Evolutionary conservation across 208 protist genomes (phyloP).

Genomic region (Trichomonas gallinae): DNA sequence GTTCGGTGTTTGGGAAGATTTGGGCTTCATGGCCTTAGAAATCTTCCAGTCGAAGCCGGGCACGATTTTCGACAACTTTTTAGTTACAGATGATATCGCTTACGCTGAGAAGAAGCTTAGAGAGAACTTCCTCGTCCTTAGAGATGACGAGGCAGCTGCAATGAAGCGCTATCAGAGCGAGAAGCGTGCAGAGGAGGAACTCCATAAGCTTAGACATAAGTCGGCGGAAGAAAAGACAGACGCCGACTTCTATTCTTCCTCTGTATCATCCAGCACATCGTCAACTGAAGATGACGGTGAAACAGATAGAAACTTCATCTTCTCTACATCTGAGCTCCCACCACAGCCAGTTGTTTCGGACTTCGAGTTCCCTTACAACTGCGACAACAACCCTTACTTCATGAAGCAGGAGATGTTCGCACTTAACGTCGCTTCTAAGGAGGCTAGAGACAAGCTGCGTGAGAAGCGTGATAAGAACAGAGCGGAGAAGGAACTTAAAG

Average conservation of each 20-base stretch:
- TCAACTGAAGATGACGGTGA: background rate
- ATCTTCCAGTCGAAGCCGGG: constrained; percentile 45
- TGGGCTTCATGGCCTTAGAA: constrained; percentile 35
- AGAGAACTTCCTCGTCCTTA: background rate
- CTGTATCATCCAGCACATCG: background rate
- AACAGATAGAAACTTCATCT: background rate
- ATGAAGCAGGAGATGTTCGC: background rate
- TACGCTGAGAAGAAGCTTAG: background rate
- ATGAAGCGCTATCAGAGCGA: background rate
- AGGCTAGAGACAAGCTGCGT: background rate
- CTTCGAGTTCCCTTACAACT: background rate
- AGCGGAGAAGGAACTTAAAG: background rate
- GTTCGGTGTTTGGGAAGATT: background rate
- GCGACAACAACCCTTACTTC: background rate
- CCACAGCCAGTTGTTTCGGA: background rate
- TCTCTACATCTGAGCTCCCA: background rate
- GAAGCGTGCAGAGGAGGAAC: background rate
- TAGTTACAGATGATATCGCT: constrained; percentile 38
- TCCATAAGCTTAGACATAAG: background rate
- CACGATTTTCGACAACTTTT: constrained; percentile 47
- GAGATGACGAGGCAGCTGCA: background rate
- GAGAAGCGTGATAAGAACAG: background rate
- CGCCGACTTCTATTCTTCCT: background rate
- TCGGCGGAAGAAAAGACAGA: background rate
- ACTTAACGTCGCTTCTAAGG: background rate